These are phyloP conservation scores for Dothideomycetes sp. DNA, from an alignment of 2,329 filamentous ascomycete genomes.

Conservation along the genomic window DNA sequence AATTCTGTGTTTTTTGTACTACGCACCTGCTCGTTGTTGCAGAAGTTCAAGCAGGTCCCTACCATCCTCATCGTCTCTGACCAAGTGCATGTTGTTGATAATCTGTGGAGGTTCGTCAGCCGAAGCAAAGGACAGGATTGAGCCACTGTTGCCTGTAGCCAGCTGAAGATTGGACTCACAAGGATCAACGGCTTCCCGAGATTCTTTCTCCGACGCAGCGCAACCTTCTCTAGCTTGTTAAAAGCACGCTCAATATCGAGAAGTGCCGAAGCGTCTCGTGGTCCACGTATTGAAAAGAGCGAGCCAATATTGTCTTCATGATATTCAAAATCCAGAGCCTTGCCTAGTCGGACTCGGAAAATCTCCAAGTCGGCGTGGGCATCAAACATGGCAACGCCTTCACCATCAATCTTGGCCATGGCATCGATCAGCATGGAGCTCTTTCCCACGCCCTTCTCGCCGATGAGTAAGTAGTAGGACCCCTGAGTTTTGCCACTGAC, in stretches of 20 bases:
- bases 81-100: constrained; percentile 84
- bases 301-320: constrained; percentile 97
- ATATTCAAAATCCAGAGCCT: constrained; percentile 90
- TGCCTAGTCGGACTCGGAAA: constrained; percentile 83
- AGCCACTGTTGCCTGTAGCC: too few relatives aligned
- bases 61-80: constrained; percentile 88
- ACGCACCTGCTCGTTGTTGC: constrained; percentile 62
- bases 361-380: constrained; percentile 92
- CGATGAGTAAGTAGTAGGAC: constrained; percentile 84
- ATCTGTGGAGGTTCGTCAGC: too few relatives aligned
- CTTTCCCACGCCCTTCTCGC: constrained; percentile 94
- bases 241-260: constrained; percentile 93
- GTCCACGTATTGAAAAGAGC: constrained; percentile 88
- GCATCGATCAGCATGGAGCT: constrained; percentile 92
- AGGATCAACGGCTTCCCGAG: constrained; percentile 66
- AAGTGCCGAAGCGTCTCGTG: constrained; percentile 80
- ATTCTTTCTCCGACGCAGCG: constrained; percentile 54
- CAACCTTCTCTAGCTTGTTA: constrained; percentile 97
- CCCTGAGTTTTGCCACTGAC: constrained; percentile 61
- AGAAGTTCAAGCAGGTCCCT: constrained; percentile 86
- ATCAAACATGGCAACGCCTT: constrained; percentile 90
- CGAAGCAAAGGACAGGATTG: too few relatives aligned
- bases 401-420: constrained; percentile 85
- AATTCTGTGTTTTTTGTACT: background rate
- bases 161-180: too few relatives aligned